These are phyloP conservation scores for Ziziphus jujuba DNA, from an alignment of 306 rosid genomes.

Conservation along the genomic window DNA sequence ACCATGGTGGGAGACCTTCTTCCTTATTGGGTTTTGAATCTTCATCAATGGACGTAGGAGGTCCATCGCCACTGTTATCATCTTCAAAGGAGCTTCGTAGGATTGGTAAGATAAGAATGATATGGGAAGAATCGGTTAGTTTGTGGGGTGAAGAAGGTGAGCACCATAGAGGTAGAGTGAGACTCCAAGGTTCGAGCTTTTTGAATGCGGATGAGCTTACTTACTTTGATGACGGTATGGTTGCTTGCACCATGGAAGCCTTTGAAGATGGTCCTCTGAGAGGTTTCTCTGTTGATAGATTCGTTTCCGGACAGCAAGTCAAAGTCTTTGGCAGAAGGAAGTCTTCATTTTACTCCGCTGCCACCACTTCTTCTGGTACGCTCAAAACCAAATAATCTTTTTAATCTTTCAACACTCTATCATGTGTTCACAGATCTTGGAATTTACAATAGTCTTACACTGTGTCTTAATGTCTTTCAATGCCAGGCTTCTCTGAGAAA, in stretches of 20 bases:
- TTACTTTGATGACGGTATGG: constrained; percentile 82
- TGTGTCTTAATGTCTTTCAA: neutral
- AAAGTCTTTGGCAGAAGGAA: constrained; percentile 93
- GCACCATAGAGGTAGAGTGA: constrained; percentile 66
- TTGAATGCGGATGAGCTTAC: constrained; percentile 74
- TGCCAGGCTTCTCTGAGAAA: constrained; percentile 56
- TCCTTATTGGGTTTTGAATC: constrained; percentile 59
- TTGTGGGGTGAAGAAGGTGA: constrained; percentile 95
- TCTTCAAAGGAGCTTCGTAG: constrained; percentile 62
- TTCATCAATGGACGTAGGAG: constrained; percentile 40
- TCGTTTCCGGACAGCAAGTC: constrained; percentile 83
- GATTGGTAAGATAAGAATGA: constrained; percentile 82
- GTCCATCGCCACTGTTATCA: constrained; percentile 34
- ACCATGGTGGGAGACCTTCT: constrained; percentile 52
- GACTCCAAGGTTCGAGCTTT: constrained; percentile 63
- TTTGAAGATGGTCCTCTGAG: constrained; percentile 80
- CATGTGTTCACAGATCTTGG: neutral
- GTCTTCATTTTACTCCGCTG: constrained; percentile 43
- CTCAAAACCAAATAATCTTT: neutral
- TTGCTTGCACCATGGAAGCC: constrained; percentile 75
- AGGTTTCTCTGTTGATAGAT: constrained; percentile 86
- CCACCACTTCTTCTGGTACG: constrained; percentile 51
- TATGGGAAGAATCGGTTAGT: constrained; percentile 90
- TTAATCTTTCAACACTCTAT: neutral
- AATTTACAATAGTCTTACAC: neutral